These are phyloP conservation scores for Pichia pseudocactophila DNA, from an alignment of 805 yeast genomes.

Conservation along the genomic window DNA sequence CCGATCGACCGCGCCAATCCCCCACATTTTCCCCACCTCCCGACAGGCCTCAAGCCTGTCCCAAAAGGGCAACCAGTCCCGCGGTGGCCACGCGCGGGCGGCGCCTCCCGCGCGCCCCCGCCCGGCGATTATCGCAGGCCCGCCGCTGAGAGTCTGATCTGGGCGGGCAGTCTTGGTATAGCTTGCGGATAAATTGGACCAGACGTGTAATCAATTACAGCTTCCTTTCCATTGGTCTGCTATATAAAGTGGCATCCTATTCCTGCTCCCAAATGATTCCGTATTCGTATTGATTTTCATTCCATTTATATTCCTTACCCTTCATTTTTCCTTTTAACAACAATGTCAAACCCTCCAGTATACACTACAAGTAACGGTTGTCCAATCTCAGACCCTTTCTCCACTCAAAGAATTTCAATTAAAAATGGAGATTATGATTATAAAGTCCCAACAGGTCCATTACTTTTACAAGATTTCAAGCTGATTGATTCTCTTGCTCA, in stretches of 20 bases:
- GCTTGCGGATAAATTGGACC: too few relatives aligned
- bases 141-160: too few relatives aligned
- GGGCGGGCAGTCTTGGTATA: too few relatives aligned
- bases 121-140: too few relatives aligned
- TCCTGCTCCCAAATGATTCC: background rate
- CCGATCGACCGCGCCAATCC: too few relatives aligned
- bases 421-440: conserved; percentile 28
- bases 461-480: conserved; percentile 73
- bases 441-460: conserved; percentile 48
- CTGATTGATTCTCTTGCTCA: conserved; percentile 77
- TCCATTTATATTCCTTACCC: too few relatives aligned
- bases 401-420: conserved; percentile 65
- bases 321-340: background rate
- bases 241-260: too few relatives aligned
- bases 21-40: too few relatives aligned
- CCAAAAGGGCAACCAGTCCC: background rate
- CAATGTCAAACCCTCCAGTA: conserved; percentile 39
- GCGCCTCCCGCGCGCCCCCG: background rate
- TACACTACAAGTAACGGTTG: conserved; percentile 68
- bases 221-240: too few relatives aligned
- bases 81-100: background rate
- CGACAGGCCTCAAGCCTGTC: too few relatives aligned
- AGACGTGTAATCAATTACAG: too few relatives aligned
- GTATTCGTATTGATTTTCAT: background rate
- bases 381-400: conserved; percentile 70